Conservation (phyloP, 352 stramenopile species). For the Phytophthora sp. region DNA sequence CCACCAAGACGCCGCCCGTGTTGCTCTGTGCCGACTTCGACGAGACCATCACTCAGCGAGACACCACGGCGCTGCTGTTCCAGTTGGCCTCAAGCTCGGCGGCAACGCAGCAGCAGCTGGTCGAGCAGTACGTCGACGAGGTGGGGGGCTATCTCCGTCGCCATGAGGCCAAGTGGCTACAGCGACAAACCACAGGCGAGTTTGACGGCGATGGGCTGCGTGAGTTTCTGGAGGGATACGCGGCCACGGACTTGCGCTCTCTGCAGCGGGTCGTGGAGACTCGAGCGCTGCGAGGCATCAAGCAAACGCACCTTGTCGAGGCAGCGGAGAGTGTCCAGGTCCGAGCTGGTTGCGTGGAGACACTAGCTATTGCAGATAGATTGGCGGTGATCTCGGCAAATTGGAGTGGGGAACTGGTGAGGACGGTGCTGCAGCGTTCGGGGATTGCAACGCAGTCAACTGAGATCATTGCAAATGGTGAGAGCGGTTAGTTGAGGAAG, state of each 20-base stretch:
- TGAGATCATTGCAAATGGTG: constrained; percentile 65
- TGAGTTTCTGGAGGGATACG: constrained; percentile 52
- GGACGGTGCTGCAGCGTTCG: constrained; percentile 22
- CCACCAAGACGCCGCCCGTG: constrained; percentile 8
- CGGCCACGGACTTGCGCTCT: constrained; percentile 50
- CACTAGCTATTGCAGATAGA: constrained; percentile 21
- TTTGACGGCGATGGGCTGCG: constrained; percentile 48
- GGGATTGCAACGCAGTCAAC: not conserved
- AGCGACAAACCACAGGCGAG: not conserved
- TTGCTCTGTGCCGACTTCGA: constrained; percentile 79
- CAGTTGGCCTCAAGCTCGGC: constrained; percentile 22
- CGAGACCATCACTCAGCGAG: constrained; percentile 62
- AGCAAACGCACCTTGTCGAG: constrained; percentile 3
- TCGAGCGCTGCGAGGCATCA: constrained; percentile 45
- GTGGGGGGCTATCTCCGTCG: constrained; percentile 13
- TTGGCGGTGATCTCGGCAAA: constrained; percentile 68
- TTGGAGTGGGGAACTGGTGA: constrained; percentile 65
- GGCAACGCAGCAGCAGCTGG: constrained; percentile 26
- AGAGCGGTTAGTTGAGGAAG: constrained; percentile 6
- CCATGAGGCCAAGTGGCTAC: constrained; percentile 23
- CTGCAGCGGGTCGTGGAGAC: constrained; percentile 48
- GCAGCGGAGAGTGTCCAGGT: constrained; percentile 26
- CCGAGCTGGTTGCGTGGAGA: constrained; percentile 35
- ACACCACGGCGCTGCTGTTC: constrained; percentile 71
- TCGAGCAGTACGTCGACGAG: constrained; percentile 44